Base-by-base conservation (phyloP, 1,284 basidiomycete species). In the Wallemia hederae region DNA sequence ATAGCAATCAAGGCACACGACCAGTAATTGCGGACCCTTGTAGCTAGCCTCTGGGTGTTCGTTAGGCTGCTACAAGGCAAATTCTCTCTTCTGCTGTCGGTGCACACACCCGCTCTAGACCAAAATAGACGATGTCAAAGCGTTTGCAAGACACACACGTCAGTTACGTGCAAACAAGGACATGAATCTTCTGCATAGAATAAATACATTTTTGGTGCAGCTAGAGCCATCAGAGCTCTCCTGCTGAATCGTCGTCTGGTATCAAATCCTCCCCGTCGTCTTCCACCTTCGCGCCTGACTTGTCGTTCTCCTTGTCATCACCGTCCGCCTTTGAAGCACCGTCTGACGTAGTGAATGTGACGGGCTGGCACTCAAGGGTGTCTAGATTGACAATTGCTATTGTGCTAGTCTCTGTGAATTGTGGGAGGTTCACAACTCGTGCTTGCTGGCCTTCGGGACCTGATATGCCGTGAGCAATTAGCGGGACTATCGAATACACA, bases 401-500 rank as follows among this genome's bases (percentile, higher is more conserved):
- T 24, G 75, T 69, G 2, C 80, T 79, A 2, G 77, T 77, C 63
- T 77, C 71, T 27, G 80, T 75, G 69, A 98, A 98, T 24, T 75
- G 76, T 0, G 94, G 94, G 15, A 97, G 73, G 60, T 96, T 74
- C 19, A 98, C 75, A 26, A 97, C 75, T 34, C 91, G 76, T 65
- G 77, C 74, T 64, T 72, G 66, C 64, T 69, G 66, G 27, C 70
- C 70, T n/a, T 67, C 65, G n/a, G 66, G 65, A 55, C 61, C 63
- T 62, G 57, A n/a, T n/a, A n/a, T n/a, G n/a, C n/a, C n/a, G n/a
- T 58, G 22, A 27, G 55, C 39, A 61, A 55, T 67, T 71, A 60
- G 62, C 66, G 61, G 64, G 66, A 39, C 69, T 66, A 58, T 66
- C 66, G 28, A 68, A 65, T 59, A 63, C 60, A 34, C 59, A 67